Evolutionary conservation across 495 filamentous ascomycete species (phyloP).

Genomic region (Emericellopsis terricola): DNA sequence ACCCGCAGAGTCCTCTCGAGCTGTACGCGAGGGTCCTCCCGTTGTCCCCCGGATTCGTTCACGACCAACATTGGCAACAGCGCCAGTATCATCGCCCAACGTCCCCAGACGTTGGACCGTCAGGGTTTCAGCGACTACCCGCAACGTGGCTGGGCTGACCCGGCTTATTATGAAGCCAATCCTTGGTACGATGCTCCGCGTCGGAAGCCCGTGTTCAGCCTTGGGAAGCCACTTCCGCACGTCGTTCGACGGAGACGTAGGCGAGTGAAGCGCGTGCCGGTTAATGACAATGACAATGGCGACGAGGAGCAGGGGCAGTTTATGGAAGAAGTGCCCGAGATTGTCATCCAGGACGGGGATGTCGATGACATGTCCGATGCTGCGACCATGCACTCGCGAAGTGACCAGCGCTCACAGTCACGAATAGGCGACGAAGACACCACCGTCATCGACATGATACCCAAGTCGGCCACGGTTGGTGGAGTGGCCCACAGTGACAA

Average conservation of each 20-base stretch:
- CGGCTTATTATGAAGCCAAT: constrained; percentile 24
- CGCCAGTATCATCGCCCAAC: too few relatives aligned
- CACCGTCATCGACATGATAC: too few relatives aligned
- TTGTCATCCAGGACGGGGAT: constrained; percentile 3
- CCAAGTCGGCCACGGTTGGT: constrained; percentile 6
- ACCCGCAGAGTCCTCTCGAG: too few relatives aligned
- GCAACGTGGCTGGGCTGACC: constrained; percentile 3
- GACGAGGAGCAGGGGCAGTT: constrained; percentile 2
- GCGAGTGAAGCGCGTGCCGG: constrained; percentile 10
- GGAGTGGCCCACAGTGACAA: constrained; percentile 5
- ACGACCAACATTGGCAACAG: too few relatives aligned
- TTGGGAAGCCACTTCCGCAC: constrained; percentile 30
- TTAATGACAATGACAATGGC: constrained; percentile 4
- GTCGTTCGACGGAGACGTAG: constrained; percentile 28
- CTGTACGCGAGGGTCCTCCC: too few relatives aligned
- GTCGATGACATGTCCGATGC: constrained; percentile 5
- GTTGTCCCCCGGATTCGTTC: too few relatives aligned
- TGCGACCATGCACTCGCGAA: constrained; percentile 1
- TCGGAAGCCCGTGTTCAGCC: constrained; percentile 29
- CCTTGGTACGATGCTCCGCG: constrained; percentile 23
- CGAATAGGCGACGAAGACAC: too few relatives aligned
- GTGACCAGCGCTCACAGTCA: neutral
- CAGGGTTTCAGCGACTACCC: too few relatives aligned
- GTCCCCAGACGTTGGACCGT: too few relatives aligned
- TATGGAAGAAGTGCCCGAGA: constrained; percentile 3